Evolutionary conservation across 768 basidiomycete genomes (phyloP), one percentile per base, ranked within the genome.

Genomic region (Mycena leptocephala): DNA sequence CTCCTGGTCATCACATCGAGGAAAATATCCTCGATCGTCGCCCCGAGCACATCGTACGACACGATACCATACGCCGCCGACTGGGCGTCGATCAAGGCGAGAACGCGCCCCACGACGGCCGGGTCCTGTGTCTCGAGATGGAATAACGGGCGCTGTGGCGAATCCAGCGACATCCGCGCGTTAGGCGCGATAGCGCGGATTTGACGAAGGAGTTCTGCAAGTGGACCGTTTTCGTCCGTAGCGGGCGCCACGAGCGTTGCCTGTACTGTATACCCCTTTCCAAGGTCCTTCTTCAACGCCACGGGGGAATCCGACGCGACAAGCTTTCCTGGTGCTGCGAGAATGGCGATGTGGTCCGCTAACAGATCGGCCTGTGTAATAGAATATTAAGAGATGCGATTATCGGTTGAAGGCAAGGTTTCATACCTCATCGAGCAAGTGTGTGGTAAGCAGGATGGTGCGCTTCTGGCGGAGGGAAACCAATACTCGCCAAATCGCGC

Each of bases 1-100:
- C 77, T 63, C 65, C 24, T 37, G 53, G 67, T n/a, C n/a, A n/a
- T n/a, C n/a, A n/a, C n/a, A n/a, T n/a, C n/a, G n/a, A n/a, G n/a
- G n/a, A n/a, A n/a, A 48, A 96, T 93, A 73, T 95, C 94, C 81
- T 95, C 95, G 48, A 96, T 93, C 14, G 94, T 91, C 0, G 94
- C 92, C 20, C 93, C 92, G 24, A 93, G 84, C 30, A 95, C 87
- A 69, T 95, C 92, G 78, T 93, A 94, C 0, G 90, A 91, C 0
- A 80, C 79, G 48, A 94, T 85, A 14, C 81, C 75, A 48, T 87
- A 85, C 0, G 76, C 70, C 18, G 59, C 76, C 35, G 83, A 85
- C 37, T 91, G 86, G 0, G 82, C 71, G 33, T 94, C 91, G 0
- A 95, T 82, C 3, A 91, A 55, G 28, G 87, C 85, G 20, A 95